Base-by-base conservation (phyloP, 2,329 filamentous ascomycete genomes). In the Fusarium sp. region DNA sequence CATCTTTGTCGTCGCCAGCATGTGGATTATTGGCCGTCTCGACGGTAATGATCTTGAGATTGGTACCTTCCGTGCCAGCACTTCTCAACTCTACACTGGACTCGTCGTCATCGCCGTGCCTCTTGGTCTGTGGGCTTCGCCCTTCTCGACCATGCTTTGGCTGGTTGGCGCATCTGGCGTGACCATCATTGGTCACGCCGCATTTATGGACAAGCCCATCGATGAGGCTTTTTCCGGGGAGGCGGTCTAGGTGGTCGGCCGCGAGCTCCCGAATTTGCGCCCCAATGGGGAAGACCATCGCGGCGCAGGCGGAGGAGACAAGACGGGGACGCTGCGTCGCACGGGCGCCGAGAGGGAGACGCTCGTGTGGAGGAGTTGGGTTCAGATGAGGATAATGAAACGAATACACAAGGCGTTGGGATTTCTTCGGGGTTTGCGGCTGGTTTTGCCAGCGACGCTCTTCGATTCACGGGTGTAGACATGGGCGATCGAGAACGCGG, bases 221-320 rank as follows among this genome's bases (percentile, higher is more conserved):
- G 97, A 98, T 92, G 96, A 97, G 95, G 95, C 95, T 98, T 99
- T 99, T 98, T 98, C 96, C 90, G 97, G 97, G 95, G 97, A 99
- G 96, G 96, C 97, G 95, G 97, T 99, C 94, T 99, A 98, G 92
- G 90, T 97, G 95, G 95, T 98, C 97, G 96, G 95, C 96, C 96
- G 97, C 97, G 93, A 97, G 93, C 95, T 98, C 96, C 95, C 90
- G 89, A 92, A 92, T 87, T 85, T 89, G 92, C 93, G 95, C 95
- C 95, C 94, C 92, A 88, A 91, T 95, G 94, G 96, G 96, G 95
- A 98, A 98, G 96, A 98, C 95, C 95, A 97, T 94, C 94, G 90
- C 93, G 94, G 93, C 93, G 92, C 90, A 91, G 88, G 86, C 89
- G 90, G 88, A 91, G 90, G 88, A 90, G 87, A 85, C 86, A 87